These are phyloP conservation scores for Dipteronia sinensis DNA, from an alignment of 345 rosid genomes.

Conservation along the genomic window DNA sequence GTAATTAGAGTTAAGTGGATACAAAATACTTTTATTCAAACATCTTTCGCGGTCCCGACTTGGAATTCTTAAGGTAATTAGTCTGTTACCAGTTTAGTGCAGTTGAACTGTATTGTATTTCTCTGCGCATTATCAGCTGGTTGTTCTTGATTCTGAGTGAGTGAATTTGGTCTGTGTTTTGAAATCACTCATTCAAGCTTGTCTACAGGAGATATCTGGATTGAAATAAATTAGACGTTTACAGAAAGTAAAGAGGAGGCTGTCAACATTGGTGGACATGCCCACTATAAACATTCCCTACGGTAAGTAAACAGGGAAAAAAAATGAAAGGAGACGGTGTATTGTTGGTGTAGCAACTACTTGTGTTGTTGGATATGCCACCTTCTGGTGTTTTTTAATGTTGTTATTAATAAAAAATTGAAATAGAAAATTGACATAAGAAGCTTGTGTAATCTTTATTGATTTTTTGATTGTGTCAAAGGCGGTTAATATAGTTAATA, in stretches of 20 bases:
- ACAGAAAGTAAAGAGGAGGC: slow-evolving; percentile 23
- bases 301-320: slow-evolving; percentile 12
- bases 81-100: not conserved
- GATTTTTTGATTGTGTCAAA: not conserved
- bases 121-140: not conserved
- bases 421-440: not conserved
- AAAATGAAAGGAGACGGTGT: not conserved
- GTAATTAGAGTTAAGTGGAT: not conserved
- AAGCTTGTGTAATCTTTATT: not conserved
- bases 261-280: not conserved
- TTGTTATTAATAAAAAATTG: not conserved
- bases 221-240: slow-evolving; percentile 22
- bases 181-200: slow-evolving; percentile 23
- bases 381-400: not conserved
- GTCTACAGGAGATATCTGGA: slow-evolving; percentile 23
- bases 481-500: not conserved
- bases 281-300: not conserved
- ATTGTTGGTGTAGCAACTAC: not conserved
- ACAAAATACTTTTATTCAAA: not conserved
- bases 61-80: not conserved
- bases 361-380: not conserved
- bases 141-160: slow-evolving; percentile 9
- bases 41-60: slow-evolving; percentile 1
- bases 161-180: slow-evolving; percentile 7
- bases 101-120: not conserved